Conservation (phyloP, 352 stramenopile species). For the Phytophthora ohioensis region DNA sequence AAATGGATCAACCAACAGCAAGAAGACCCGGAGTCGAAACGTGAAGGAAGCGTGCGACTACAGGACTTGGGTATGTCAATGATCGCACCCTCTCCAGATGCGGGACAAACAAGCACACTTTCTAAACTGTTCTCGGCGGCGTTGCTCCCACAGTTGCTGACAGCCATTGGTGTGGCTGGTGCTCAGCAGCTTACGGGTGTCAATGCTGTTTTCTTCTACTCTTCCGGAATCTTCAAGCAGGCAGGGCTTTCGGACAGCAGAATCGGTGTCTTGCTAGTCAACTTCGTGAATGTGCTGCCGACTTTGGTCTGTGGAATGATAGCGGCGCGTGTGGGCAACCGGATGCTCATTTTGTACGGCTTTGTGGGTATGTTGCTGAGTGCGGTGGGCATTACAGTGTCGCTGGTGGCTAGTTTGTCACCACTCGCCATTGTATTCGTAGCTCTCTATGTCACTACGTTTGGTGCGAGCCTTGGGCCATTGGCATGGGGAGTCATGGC, state of each 20-base stretch:
- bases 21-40: conserved; percentile 23
- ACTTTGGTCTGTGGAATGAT: conserved; percentile 48
- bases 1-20: conserved; percentile 34
- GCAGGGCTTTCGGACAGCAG: conserved; percentile 61
- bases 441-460: conserved; percentile 54
- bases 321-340: conserved; percentile 49
- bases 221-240: conserved; percentile 64
- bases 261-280: conserved; percentile 59
- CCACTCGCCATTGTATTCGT: conserved; percentile 58
- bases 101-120: conserved; percentile 31
- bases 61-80: conserved; percentile 32
- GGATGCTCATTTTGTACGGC: conserved; percentile 51
- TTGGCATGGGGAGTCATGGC: conserved; percentile 58
- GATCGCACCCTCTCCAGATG: conserved; percentile 11
- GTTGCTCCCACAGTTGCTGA: conserved; percentile 49
- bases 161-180: conserved; percentile 50
- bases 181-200: conserved; percentile 66
- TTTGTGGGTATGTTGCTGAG: conserved; percentile 56
- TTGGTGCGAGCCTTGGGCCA: conserved; percentile 55
- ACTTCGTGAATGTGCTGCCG: conserved; percentile 61
- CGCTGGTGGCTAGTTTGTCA: conserved; percentile 34
- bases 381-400: conserved; percentile 54
- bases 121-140: conserved; percentile 22
- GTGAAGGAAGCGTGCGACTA: conserved; percentile 21
- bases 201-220: conserved; percentile 79